phyloP scores from a whole-genome alignment of 2,329 filamentous ascomycete species.

The Colletotrichum sp. region DNA sequence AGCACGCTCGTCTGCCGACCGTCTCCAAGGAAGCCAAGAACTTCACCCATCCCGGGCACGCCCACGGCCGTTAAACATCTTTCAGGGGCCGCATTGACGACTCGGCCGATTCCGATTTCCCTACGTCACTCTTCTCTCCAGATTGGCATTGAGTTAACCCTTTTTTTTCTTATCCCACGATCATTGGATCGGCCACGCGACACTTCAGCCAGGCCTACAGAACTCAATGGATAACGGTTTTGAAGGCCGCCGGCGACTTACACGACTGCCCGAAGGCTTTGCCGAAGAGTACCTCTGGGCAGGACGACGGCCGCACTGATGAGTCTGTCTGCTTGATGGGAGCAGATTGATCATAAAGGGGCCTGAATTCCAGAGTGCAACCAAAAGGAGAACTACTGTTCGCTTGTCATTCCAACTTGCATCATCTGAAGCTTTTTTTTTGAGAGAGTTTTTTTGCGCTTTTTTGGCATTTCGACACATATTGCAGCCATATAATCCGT shows the following conservation, averaged over 20 bases:
- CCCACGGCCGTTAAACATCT: neutral
- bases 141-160: neutral
- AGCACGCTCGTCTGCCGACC: neutral
- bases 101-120: neutral
- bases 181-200: constrained; percentile 3
- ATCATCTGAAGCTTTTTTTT: neutral
- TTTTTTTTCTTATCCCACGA: neutral
- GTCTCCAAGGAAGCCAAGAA: neutral
- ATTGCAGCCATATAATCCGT: neutral
- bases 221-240: neutral
- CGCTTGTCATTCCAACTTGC: neutral
- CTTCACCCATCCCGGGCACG: neutral
- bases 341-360: neutral
- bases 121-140: neutral
- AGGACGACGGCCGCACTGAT: constrained; percentile 1
- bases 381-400: neutral
- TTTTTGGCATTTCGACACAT: neutral
- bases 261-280: constrained; percentile 18
- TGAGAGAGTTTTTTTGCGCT: neutral
- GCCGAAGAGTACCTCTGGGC: neutral
- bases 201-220: neutral
- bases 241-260: constrained; percentile 13
- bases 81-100: neutral
- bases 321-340: neutral
- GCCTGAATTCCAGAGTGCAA: neutral